These are phyloP conservation scores for Solanum microdontum DNA, from an alignment of 257 asterid genomes.

Conservation along the genomic window DNA sequence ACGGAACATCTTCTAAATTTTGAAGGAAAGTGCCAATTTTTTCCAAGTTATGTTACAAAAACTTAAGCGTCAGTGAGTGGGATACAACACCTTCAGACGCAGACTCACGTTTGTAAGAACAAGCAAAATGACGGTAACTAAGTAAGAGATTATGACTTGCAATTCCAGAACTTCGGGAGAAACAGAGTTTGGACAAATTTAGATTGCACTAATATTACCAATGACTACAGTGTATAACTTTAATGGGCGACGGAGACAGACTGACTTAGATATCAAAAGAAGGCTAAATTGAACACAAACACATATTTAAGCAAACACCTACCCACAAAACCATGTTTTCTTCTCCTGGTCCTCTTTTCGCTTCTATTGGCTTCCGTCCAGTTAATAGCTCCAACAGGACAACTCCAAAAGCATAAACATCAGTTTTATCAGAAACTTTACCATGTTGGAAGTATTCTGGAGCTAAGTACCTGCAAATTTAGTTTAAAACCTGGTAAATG, in stretches of 20 bases:
- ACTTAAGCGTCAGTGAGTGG: not conserved
- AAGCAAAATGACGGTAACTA: not conserved
- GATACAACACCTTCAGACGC: not conserved
- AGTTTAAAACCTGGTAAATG: not conserved
- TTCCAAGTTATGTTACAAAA: not conserved
- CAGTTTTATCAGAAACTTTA: slow-evolving; percentile 87
- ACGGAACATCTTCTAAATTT: not conserved
- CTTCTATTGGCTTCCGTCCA: slow-evolving; percentile 80
- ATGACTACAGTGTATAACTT: too few species aligned
- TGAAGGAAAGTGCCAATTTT: not conserved
- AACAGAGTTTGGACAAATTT: not conserved
- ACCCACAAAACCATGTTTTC: slow-evolving; percentile 85
- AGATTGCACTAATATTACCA: not conserved
- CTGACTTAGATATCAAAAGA: not conserved
- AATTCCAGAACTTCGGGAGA: not conserved
- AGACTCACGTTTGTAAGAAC: not conserved
- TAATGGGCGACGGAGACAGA: not conserved
- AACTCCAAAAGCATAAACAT: slow-evolving; percentile 78
- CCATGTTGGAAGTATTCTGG: slow-evolving; percentile 96
- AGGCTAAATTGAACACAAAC: not conserved
- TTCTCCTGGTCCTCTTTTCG: slow-evolving; percentile 75
- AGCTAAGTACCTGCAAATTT: slow-evolving; percentile 56
- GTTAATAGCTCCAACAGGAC: slow-evolving; percentile 78
- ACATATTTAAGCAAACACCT: slow-evolving; percentile 9
- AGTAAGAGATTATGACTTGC: not conserved